phyloP scores from a whole-genome alignment of 495 filamentous ascomycete species.

The Elaphomyces granulatus region DNA sequence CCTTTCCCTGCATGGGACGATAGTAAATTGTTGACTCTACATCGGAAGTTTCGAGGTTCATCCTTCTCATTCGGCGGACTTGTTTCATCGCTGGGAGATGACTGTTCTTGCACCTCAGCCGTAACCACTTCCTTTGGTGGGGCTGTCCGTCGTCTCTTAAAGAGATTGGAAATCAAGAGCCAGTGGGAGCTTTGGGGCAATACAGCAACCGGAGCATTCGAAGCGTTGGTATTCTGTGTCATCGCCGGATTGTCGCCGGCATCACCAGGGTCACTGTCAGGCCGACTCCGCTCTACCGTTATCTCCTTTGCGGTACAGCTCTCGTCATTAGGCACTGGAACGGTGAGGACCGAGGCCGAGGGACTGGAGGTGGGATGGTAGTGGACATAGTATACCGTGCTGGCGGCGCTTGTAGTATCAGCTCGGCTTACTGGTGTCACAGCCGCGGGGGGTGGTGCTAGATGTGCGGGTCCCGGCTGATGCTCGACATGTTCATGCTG shows the following conservation, averaged over 20 bases:
- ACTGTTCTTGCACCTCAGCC: conserved; percentile 30
- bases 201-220: conserved; percentile 19
- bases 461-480: conserved; percentile 28
- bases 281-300: conserved; percentile 7
- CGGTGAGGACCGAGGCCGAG: conserved; percentile 37
- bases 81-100: not conserved
- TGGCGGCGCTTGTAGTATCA: conserved; percentile 63
- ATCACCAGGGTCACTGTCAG: conserved; percentile 1
- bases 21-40: conserved; percentile 20
- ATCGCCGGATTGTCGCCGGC: conserved; percentile 4
- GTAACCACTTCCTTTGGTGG: conserved; percentile 41
- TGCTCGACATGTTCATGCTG: conserved; percentile 8
- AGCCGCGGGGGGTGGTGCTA: conserved; percentile 47
- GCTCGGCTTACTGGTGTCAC: conserved; percentile 60
- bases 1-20: conserved; percentile 14
- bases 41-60: not conserved
- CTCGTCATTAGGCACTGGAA: conserved; percentile 26
- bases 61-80: no score
- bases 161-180: conserved; percentile 37
- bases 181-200: conserved; percentile 27
- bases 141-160: conserved; percentile 37
- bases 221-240: conserved; percentile 16
- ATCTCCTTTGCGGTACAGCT: conserved; percentile 15
- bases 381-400: conserved; percentile 72
- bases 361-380: conserved; percentile 64